Evolutionary conservation across 257 asterid species (phyloP).

Genomic region (Knoxia roxburghii): DNA sequence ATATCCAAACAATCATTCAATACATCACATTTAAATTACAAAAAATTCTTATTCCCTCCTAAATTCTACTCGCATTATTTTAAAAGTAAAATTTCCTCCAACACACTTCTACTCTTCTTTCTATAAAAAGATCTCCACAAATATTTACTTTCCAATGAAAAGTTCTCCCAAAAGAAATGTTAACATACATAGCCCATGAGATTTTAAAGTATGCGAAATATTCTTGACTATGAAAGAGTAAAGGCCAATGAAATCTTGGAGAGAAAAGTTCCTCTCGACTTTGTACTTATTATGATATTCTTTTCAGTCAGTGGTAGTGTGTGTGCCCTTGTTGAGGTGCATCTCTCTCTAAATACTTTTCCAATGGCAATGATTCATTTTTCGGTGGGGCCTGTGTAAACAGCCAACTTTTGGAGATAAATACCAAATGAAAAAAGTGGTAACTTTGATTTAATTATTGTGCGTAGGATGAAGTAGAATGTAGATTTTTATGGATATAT

Average conservation of each 20-base stretch:
- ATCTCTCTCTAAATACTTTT: not conserved
- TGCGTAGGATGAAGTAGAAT: not conserved
- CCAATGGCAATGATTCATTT: not conserved
- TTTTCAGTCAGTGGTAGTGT: not conserved
- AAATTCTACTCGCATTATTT: too few relatives aligned
- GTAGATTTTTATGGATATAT: not conserved
- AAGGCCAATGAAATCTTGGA: not conserved
- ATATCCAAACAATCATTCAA: too few relatives aligned
- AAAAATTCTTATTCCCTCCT: too few relatives aligned
- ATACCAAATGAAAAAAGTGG: not conserved
- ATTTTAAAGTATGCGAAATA: too few relatives aligned
- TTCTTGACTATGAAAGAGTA: not conserved
- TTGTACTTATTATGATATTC: constrained; percentile 2
- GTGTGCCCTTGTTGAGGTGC: not conserved
- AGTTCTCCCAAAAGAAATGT: too few relatives aligned
- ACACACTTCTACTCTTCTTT: too few relatives aligned
- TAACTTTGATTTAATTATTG: not conserved
- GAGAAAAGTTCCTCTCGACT: not conserved
- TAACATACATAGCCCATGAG: too few relatives aligned
- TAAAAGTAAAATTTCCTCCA: too few relatives aligned
- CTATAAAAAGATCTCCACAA: too few relatives aligned
- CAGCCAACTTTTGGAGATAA: not conserved
- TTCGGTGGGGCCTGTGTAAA: not conserved
- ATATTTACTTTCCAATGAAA: too few relatives aligned
- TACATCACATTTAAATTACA: too few relatives aligned